Conservation (phyloP, 1,139 yeast genomes). For the Yamadazyma siamensis region DNA sequence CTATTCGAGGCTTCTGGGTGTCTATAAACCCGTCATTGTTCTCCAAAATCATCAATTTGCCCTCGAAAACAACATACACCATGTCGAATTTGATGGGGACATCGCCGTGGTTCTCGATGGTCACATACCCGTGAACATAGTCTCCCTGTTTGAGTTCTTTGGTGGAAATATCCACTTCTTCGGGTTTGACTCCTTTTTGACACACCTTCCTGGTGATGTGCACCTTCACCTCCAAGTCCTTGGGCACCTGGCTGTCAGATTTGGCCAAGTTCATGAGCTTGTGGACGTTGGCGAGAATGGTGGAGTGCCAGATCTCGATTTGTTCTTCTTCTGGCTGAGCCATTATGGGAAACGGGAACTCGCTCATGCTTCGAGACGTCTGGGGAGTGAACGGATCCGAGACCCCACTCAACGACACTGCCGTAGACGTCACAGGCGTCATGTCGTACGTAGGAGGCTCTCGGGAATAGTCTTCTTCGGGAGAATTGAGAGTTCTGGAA, state of each 20-base stretch:
- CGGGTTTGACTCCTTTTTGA: slow-evolving; percentile 38
- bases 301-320: slow-evolving; percentile 39
- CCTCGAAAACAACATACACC: slow-evolving; percentile 40
- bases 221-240: slow-evolving; percentile 29
- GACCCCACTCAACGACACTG: slow-evolving; percentile 15
- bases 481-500: slow-evolving; percentile 35
- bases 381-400: slow-evolving; percentile 18
- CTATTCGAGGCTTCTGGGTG: slow-evolving; percentile 22
- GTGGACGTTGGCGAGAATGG: slow-evolving; percentile 44
- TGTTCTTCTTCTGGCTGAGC: slow-evolving; percentile 21
- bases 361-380: slow-evolving; percentile 6
- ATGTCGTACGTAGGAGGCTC: slow-evolving; percentile 45
- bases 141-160: slow-evolving; percentile 39
- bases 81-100: slow-evolving; percentile 35
- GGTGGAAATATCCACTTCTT: slow-evolving; percentile 25
- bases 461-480: slow-evolving; percentile 37
- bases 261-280: slow-evolving; percentile 33
- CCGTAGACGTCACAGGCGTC: slow-evolving; percentile 30
- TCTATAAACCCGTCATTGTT: slow-evolving; percentile 28
- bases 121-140: slow-evolving; percentile 35
- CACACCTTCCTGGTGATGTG: slow-evolving; percentile 40
- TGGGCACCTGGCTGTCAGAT: slow-evolving; percentile 22
- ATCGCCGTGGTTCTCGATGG: slow-evolving; percentile 29
- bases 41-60: slow-evolving; percentile 27
- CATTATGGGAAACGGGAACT: slow-evolving; percentile 16